Conservation (phyloP, 345 rosid species). For the Durio zibethinus region DNA sequence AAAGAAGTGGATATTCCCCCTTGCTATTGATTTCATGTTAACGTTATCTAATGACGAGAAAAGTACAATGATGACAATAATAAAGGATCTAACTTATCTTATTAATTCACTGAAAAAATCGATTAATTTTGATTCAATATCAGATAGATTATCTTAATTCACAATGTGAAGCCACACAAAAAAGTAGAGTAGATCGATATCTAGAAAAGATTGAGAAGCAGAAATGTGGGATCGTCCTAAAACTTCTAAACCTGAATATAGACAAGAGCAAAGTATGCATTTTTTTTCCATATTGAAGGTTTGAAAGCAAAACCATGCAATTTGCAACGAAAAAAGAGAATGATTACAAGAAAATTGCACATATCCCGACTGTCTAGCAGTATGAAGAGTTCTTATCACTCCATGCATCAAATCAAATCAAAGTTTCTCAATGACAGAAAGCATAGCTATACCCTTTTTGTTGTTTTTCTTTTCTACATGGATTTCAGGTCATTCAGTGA, state of each 20-base stretch:
- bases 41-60: too few species aligned
- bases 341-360: constrained; percentile 12
- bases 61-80: background rate
- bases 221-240: too few species aligned
- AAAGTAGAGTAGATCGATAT: background rate
- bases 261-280: background rate
- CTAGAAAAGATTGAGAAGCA: background rate
- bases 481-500: constrained; percentile 7
- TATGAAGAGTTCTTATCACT: constrained; percentile 5
- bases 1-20: background rate
- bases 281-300: background rate
- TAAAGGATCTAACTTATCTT: background rate
- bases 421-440: background rate
- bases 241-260: background rate
- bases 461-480: background rate
- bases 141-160: background rate
- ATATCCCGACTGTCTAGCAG: constrained; percentile 19
- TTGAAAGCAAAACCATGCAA: background rate
- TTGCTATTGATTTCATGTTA: background rate
- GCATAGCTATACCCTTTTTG: background rate
- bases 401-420: constrained; percentile 4
- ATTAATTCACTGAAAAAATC: background rate
- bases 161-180: background rate
- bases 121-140: background rate
- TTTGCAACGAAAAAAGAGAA: background rate